These are phyloP conservation scores for Mycena vitilis DNA, from an alignment of 768 basidiomycete genomes.

Conservation along the genomic window DNA sequence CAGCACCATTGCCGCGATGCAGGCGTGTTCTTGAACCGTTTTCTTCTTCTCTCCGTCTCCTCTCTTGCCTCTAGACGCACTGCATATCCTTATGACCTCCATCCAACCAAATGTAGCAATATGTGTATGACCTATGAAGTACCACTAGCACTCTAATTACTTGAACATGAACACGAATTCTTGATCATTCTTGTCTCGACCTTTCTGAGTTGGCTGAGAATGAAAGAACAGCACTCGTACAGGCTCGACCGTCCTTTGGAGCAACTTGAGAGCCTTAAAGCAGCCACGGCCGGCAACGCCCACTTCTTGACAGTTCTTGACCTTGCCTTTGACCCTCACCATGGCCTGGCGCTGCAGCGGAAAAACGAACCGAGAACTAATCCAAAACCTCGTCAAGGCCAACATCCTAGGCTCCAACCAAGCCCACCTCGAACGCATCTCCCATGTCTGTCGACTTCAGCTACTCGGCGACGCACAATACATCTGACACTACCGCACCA, in stretches of 20 bases:
- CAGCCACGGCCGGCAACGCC: too few species aligned
- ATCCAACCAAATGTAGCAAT: conserved; percentile 7
- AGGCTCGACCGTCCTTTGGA: too few species aligned
- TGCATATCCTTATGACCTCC: conserved; percentile 18
- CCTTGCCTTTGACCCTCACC: neutral
- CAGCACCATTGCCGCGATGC: conserved; percentile 56
- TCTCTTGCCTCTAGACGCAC: neutral
- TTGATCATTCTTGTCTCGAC: neutral
- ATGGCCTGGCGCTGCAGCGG: too few species aligned
- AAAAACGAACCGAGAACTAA: conserved; percentile 69
- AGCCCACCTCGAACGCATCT: conserved; percentile 69
- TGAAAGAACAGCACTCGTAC: too few species aligned
- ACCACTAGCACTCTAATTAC: neutral
- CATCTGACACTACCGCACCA: conserved; percentile 1
- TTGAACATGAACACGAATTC: neutral
- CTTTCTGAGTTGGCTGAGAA: too few species aligned
- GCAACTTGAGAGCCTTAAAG: too few species aligned
- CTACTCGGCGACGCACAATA: too few species aligned
- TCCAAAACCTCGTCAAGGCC: conserved; percentile 66
- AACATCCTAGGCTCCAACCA: conserved; percentile 36
- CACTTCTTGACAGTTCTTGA: too few species aligned
- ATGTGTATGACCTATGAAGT: conserved; percentile 12
- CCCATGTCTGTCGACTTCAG: conserved; percentile 57
- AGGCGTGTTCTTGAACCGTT: conserved; percentile 28
- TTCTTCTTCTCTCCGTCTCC: neutral